Evolutionary conservation across 768 basidiomycete species (phyloP).

Genomic region (Infundibulicybe gibba): DNA sequence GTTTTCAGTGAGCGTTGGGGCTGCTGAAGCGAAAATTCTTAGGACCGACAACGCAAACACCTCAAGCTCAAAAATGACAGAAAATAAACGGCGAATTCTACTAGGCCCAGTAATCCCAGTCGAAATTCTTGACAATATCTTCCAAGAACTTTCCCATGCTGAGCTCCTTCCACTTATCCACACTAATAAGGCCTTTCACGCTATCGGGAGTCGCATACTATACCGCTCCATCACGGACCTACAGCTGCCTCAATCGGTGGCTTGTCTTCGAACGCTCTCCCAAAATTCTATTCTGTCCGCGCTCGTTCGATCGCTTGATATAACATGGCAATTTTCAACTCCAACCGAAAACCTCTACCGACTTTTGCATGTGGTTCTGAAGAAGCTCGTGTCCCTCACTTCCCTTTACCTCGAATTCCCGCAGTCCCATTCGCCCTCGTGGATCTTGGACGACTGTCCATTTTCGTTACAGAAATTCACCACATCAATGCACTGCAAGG

Average conservation of each 20-base stretch:
- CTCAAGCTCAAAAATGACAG: no score
- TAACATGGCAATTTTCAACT: slow-evolving; percentile 33
- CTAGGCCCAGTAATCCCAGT: slow-evolving; percentile 17
- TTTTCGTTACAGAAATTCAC: slow-evolving; percentile 46
- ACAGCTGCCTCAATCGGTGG: slow-evolving; percentile 22
- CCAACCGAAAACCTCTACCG: slow-evolving; percentile 47
- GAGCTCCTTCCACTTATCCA: slow-evolving; percentile 18
- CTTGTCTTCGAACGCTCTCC: slow-evolving; percentile 37
- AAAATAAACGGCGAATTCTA: no score
- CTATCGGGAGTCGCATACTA: slow-evolving; percentile 21
- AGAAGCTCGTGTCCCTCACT: slow-evolving; percentile 30
- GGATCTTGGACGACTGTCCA: slow-evolving; percentile 43
- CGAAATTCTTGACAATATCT: slow-evolving; percentile 29
- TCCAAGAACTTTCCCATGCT: slow-evolving; percentile 13
- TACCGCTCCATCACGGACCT: slow-evolving; percentile 31
- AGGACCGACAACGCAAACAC: no score
- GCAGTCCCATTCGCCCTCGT: slow-evolving; percentile 33
- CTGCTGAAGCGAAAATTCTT: no score
- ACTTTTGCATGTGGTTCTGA: slow-evolving; percentile 44
- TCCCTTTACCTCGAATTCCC: slow-evolving; percentile 50
- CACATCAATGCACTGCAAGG: slow-evolving; percentile 54
- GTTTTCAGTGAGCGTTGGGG: no score
- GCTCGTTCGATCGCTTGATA: slow-evolving; percentile 42
- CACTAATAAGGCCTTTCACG: slow-evolving; percentile 22
- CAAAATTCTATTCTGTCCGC: slow-evolving; percentile 28